phyloP scores from a whole-genome alignment of 164 flowering plant species.

The Vitis amurensis region DNA sequence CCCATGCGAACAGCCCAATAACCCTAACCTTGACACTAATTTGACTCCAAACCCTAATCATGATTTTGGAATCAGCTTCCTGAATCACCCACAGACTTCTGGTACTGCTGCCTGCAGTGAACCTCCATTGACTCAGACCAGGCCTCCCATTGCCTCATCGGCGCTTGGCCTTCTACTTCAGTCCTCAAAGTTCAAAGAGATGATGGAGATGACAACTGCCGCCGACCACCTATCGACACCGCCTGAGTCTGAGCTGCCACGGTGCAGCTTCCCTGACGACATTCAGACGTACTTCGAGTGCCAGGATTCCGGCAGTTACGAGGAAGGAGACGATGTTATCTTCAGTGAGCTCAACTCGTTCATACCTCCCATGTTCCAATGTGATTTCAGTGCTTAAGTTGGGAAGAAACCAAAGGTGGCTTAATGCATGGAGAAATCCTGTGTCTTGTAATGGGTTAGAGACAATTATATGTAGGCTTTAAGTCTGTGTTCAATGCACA shows the following conservation, averaged over 20 bases:
- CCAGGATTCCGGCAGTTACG: slow-evolving; percentile 29
- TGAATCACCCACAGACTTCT: slow-evolving; percentile 7
- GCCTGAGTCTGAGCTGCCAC: slow-evolving; percentile 36
- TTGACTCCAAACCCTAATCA: slow-evolving; percentile 17
- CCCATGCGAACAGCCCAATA: neutral
- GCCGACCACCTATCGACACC: slow-evolving; percentile 35
- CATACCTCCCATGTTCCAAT: slow-evolving; percentile 38
- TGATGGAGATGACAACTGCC: slow-evolving; percentile 50
- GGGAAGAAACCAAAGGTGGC: too few relatives aligned
- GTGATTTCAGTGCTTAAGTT: slow-evolving; percentile 26
- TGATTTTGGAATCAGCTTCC: slow-evolving; percentile 17
- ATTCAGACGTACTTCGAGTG: slow-evolving; percentile 64
- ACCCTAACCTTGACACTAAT: neutral
- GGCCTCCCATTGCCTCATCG: slow-evolving; percentile 32
- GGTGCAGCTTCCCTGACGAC: slow-evolving; percentile 65
- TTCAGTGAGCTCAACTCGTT: slow-evolving; percentile 50
- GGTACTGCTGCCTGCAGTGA: neutral
- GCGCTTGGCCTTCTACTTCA: slow-evolving; percentile 59
- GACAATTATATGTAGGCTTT: too few relatives aligned
- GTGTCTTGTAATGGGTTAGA: too few relatives aligned
- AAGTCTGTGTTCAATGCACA: too few relatives aligned
- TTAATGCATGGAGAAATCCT: too few relatives aligned
- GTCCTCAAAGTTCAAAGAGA: slow-evolving; percentile 71
- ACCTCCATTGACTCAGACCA: slow-evolving; percentile 1
- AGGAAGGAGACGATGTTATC: slow-evolving; percentile 38